A percentile compares a stretch with the other conserved stretches of the same genome.
These are phyloP conservation scores for Hypoxylon sp. DNA, from an alignment of 2,329 filamentous ascomycete genomes.

Conservation along the genomic window DNA sequence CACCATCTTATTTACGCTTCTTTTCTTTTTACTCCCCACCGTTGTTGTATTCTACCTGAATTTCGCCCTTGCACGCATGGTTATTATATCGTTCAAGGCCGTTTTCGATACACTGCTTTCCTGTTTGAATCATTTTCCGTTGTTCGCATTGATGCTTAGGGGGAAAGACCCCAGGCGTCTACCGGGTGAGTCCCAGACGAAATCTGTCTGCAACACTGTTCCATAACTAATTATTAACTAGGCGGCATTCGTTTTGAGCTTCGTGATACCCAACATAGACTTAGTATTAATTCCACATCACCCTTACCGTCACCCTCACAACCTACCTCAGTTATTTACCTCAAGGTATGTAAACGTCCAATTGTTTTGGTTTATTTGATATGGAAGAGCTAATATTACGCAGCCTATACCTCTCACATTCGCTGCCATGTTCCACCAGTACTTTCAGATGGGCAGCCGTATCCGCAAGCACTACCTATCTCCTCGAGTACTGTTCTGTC, in stretches of 20 bases:
- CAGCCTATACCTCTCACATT: constrained; percentile 91
- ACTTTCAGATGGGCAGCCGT: constrained; percentile 92
- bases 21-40: constrained; percentile 95
- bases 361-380: not conserved
- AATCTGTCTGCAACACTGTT: too few species aligned
- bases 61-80: constrained; percentile 94
- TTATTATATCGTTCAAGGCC: constrained; percentile 94
- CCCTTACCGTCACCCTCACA: constrained; percentile 50
- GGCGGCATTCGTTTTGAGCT: constrained; percentile 93
- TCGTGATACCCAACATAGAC: constrained; percentile 76
- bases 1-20: constrained; percentile 94
- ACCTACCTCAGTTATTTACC: constrained; percentile 84
- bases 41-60: constrained; percentile 97
- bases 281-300: constrained; percentile 56
- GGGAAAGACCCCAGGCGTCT: constrained; percentile 92
- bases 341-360: constrained; percentile 74
- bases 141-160: constrained; percentile 96
- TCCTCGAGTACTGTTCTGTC: constrained; percentile 86
- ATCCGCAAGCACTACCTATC: constrained; percentile 97
- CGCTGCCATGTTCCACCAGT: constrained; percentile 96
- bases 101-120: constrained; percentile 91
- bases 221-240: constrained; percentile 52
- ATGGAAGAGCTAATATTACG: constrained; percentile 17
- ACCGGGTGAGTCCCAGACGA: constrained; percentile 73
- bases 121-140: constrained; percentile 95